Conservation (phyloP, 2,329 filamentous ascomycete genomes). For the Neofusicoccum kwambonambiense region DNA sequence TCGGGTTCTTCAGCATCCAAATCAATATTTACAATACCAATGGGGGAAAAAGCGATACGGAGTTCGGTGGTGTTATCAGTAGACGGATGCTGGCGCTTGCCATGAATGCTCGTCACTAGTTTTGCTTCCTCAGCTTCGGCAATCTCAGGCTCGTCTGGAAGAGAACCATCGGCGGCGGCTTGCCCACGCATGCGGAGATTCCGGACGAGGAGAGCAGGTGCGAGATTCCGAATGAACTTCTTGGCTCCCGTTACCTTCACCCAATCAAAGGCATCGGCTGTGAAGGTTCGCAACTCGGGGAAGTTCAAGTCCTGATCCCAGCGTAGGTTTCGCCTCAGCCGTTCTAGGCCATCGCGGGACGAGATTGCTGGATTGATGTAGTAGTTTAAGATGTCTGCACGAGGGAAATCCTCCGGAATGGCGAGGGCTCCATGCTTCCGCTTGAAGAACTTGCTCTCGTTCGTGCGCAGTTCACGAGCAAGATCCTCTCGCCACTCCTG, state of each 20-base stretch:
- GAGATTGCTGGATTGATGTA: slow-evolving; percentile 89
- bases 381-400: slow-evolving; percentile 73
- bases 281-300: slow-evolving; percentile 68
- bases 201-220: slow-evolving; percentile 70
- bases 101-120: slow-evolving; percentile 66
- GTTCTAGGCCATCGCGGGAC: slow-evolving; percentile 54
- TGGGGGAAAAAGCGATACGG: slow-evolving; percentile 73
- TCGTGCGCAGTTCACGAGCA: slow-evolving; percentile 74
- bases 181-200: slow-evolving; percentile 47
- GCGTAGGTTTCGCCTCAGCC: slow-evolving; percentile 52
- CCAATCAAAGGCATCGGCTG: slow-evolving; percentile 84
- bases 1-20: slow-evolving; percentile 71
- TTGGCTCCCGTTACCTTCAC: slow-evolving; percentile 71
- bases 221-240: slow-evolving; percentile 79
- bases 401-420: slow-evolving; percentile 81
- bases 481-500: slow-evolving; percentile 70
- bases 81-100: slow-evolving; percentile 65
- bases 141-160: slow-evolving; percentile 33
- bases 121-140: slow-evolving; percentile 49
- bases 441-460: slow-evolving; percentile 78
- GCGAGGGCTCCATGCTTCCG: slow-evolving; percentile 69
- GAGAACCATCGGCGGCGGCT: slow-evolving; percentile 1
- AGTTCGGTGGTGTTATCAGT: slow-evolving; percentile 77
- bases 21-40: slow-evolving; percentile 74
- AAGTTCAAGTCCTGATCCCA: slow-evolving; percentile 68